A percentile compares a stretch with the other conserved stretches of the same genome.
Conservation (phyloP, 768 basidiomycete species). For the Naganishia friedmannii region DNA sequence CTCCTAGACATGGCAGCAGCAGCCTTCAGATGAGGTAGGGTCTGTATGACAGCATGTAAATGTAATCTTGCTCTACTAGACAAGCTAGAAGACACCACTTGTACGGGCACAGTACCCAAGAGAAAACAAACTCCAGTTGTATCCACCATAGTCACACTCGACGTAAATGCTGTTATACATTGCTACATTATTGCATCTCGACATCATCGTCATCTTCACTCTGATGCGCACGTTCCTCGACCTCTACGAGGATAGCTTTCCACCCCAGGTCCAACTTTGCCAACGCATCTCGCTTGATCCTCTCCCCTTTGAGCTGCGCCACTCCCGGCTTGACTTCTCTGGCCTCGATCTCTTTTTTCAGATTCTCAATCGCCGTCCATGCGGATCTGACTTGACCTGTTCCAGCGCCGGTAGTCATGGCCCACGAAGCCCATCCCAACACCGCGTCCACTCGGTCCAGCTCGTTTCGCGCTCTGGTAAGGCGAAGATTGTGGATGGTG, state of each 20-base stretch:
- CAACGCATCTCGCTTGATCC: constrained; percentile 30
- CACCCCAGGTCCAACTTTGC: constrained; percentile 33
- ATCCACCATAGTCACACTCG: neutral
- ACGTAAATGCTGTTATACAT: neutral
- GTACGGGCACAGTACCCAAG: constrained; percentile 16
- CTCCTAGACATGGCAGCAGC: constrained; percentile 48
- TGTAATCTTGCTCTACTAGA: neutral
- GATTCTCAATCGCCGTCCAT: constrained; percentile 30
- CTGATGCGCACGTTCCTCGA: constrained; percentile 5
- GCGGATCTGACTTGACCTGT: constrained; percentile 36
- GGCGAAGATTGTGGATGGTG: constrained; percentile 37
- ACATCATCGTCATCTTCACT: constrained; percentile 24
- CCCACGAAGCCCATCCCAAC: constrained; percentile 30
- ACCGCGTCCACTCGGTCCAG: constrained; percentile 36
- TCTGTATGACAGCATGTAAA: neutral
- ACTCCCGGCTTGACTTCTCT: constrained; percentile 10
- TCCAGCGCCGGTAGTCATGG: constrained; percentile 27
- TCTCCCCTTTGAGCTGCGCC: constrained; percentile 23
- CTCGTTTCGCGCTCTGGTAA: constrained; percentile 25
- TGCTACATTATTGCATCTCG: constrained; percentile 22
- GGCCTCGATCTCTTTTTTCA: constrained; percentile 34
- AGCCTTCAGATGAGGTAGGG: constrained; percentile 7
- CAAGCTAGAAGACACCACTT: too few relatives aligned
- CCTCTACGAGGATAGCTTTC: constrained; percentile 28
- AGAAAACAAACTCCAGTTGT: constrained; percentile 7